Base-by-base conservation (phyloP, 352 stramenopile genomes). In the Globisporangium recalcitrans region DNA sequence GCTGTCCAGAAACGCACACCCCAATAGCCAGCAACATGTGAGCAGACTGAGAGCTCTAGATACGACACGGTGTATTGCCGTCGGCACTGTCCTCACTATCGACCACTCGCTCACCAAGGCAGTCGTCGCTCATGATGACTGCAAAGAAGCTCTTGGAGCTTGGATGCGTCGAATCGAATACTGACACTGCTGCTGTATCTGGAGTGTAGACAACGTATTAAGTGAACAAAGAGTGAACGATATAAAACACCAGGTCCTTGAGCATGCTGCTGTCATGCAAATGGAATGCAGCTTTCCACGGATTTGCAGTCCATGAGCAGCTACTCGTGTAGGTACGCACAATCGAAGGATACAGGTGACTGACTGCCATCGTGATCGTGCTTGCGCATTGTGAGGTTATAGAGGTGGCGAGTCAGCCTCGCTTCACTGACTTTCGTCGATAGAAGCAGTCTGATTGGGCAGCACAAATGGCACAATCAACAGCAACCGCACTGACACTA, bases 111-210 rank as follows among this genome's bases (percentile, higher is more conserved):
- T 6, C 26, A 66, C 60, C 21, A 11, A 66, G 42, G 40, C 62
- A 62, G 21, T 66, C 61, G 34, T 66, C 52, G 8, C 22, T 48
- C 61, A 66, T 66, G 2, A 5, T 5, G 27, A 7, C 34, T 14
- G 32, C 32, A 11, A 2, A n/a, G n/a, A n/a, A n/a, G n/a, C n/a
- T n/a, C n/a, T 14, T 4, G 10, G 1, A 14, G 5, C 5, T 2
- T 31, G 2, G 27, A 31, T 31, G 27, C 27, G 2, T 31, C 27
- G 27, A 31, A 31, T 5, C 27, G 27, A n/a, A n/a, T n/a, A n/a
- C n/a, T n/a, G n/a, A n/a, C n/a, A n/a, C n/a, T n/a, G n/a, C n/a
- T n/a, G n/a, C n/a, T n/a, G n/a, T n/a, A n/a, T n/a, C n/a, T n/a
- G n/a, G n/a, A n/a, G n/a, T n/a, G n/a, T n/a, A n/a, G n/a, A n/a